These are phyloP conservation scores for Yamadazyma siamensis DNA, from an alignment of 1,139 yeast species.

Conservation along the genomic window DNA sequence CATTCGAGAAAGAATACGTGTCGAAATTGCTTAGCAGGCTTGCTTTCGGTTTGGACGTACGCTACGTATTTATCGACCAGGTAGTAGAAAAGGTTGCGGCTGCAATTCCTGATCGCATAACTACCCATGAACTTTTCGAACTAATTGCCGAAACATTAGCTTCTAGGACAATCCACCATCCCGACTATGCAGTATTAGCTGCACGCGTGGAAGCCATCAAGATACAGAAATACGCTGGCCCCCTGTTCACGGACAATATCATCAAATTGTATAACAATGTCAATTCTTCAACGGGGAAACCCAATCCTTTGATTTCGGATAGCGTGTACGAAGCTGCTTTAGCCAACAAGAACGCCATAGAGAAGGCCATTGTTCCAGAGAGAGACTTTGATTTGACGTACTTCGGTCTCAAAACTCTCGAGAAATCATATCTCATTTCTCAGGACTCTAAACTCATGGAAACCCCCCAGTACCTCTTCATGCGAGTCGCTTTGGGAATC, in stretches of 20 bases:
- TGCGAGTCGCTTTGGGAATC: slow-evolving; percentile 54
- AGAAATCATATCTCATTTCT: slow-evolving; percentile 43
- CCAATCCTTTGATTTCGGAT: slow-evolving; percentile 12
- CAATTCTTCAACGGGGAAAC: slow-evolving; percentile 12
- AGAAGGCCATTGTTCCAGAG: slow-evolving; percentile 30
- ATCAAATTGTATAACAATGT: slow-evolving; percentile 16
- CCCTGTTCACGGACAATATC: slow-evolving; percentile 34
- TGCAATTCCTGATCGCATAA: slow-evolving; percentile 33
- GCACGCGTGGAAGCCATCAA: slow-evolving; percentile 40
- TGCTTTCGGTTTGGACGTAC: slow-evolving; percentile 17
- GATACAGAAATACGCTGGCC: slow-evolving; percentile 26
- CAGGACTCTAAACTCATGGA: slow-evolving; percentile 37
- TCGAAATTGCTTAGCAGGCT: slow-evolving; percentile 15
- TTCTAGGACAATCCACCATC: slow-evolving; percentile 41
- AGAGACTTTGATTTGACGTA: slow-evolving; percentile 44
- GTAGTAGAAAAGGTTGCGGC: slow-evolving; percentile 19
- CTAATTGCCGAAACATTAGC: slow-evolving; percentile 46
- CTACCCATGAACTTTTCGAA: slow-evolving; percentile 30
- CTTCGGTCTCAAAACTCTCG: slow-evolving; percentile 53
- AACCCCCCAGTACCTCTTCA: slow-evolving; percentile 49
- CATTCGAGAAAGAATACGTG: slow-evolving; percentile 15
- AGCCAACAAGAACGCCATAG: slow-evolving; percentile 29
- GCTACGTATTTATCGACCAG: slow-evolving; percentile 19
- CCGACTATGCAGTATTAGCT: slow-evolving; percentile 46
- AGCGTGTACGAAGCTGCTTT: slow-evolving; percentile 27